These are phyloP conservation scores for Aegle marmelos DNA, from an alignment of 345 rosid species.

Conservation along the genomic window DNA sequence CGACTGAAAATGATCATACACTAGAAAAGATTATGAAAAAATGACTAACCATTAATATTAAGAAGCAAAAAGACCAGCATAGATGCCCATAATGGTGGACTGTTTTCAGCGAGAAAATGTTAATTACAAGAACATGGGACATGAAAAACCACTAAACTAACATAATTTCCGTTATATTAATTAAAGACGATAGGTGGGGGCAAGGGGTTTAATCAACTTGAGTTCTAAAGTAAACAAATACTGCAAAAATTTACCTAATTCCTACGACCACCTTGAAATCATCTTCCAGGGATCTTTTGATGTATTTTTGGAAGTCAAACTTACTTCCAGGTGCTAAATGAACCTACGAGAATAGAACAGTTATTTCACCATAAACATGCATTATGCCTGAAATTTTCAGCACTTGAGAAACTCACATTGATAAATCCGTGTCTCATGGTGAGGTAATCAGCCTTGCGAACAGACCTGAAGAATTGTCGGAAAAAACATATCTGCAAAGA, in stretches of 20 bases:
- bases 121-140: slow-evolving; percentile 11
- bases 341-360: slow-evolving; percentile 44
- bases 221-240: not conserved
- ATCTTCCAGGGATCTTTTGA: slow-evolving; percentile 85
- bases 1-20: not conserved
- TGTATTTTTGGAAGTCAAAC: slow-evolving; percentile 90
- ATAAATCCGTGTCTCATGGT: slow-evolving; percentile 92
- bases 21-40: not conserved
- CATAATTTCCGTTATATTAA: no score
- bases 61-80: slow-evolving; percentile 66
- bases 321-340: slow-evolving; percentile 83
- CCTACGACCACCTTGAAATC: slow-evolving; percentile 97
- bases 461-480: slow-evolving; percentile 79
- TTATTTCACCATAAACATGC: slow-evolving; percentile 1
- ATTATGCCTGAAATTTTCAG: not conserved
- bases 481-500: slow-evolving; percentile 69
- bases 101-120: slow-evolving; percentile 33
- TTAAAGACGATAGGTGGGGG: not conserved
- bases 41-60: slow-evolving; percentile 68
- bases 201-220: not conserved
- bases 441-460: slow-evolving; percentile 69
- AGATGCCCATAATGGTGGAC: slow-evolving; percentile 76
- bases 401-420: slow-evolving; percentile 43
- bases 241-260: slow-evolving; percentile 52
- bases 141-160: not conserved